Evolutionary conservation across 1,284 basidiomycete genomes (phyloP).

Genomic region (Sparassis latifolia): DNA sequence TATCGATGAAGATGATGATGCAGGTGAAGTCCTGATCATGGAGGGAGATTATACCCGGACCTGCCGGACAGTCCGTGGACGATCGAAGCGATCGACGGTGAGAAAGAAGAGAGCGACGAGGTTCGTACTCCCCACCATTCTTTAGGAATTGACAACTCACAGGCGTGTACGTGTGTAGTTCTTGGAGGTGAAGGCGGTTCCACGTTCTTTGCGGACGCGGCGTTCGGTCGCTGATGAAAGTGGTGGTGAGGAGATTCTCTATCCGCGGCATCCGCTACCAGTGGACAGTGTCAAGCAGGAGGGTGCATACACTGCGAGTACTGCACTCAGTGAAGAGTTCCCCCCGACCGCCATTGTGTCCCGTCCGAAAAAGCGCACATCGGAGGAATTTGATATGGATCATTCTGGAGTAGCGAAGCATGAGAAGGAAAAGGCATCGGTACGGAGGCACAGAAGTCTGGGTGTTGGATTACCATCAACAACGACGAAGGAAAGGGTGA

Average conservation of each 20-base stretch:
- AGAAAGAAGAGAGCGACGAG: slow-evolving; percentile 61
- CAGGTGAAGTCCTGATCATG: slow-evolving; percentile 34
- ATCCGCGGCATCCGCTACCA: slow-evolving; percentile 53
- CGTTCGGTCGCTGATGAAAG: slow-evolving; percentile 72
- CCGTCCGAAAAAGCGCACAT: slow-evolving; percentile 68
- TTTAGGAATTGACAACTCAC: too few relatives aligned
- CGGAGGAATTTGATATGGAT: slow-evolving; percentile 78
- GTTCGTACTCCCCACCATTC: slow-evolving; percentile 28
- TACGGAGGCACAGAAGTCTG: slow-evolving; percentile 69
- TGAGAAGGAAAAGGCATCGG: slow-evolving; percentile 44
- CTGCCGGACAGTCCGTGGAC: slow-evolving; percentile 77
- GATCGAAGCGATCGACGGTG: slow-evolving; percentile 77
- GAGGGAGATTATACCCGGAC: slow-evolving; percentile 36
- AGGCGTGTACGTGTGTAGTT: slow-evolving; percentile 16
- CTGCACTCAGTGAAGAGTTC: slow-evolving; percentile 18
- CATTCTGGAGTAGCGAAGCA: slow-evolving; percentile 56
- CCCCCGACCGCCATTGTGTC: slow-evolving; percentile 62
- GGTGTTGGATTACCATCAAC: slow-evolving; percentile 41
- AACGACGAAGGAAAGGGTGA: slow-evolving; percentile 40
- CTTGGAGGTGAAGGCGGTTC: slow-evolving; percentile 33
- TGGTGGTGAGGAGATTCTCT: slow-evolving; percentile 77
- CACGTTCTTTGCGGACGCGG: slow-evolving; percentile 45
- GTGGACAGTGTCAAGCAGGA: slow-evolving; percentile 24
- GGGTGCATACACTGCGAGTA: background rate
- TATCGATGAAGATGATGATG: slow-evolving; percentile 39